These are phyloP conservation scores for Lactarius pseudohatsudake DNA, from an alignment of 768 basidiomycete genomes.

Conservation along the genomic window DNA sequence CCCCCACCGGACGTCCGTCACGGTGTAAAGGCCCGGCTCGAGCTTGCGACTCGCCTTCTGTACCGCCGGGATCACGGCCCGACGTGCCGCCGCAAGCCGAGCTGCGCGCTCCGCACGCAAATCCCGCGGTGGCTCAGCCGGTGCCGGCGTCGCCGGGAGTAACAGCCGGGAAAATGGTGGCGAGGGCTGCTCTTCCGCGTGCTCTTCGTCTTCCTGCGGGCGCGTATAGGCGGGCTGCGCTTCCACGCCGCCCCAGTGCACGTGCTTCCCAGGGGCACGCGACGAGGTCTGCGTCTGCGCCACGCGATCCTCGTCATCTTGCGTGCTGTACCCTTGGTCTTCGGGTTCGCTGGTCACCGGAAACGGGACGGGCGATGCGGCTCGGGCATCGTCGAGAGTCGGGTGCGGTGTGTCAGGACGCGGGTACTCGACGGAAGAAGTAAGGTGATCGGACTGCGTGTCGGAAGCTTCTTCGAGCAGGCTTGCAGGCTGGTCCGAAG, in stretches of 20 bases:
- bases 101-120: constrained; percentile 19
- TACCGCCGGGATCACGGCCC: not conserved
- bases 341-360: constrained; percentile 18
- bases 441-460: constrained; percentile 20
- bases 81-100: constrained; percentile 17
- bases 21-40: constrained; percentile 27
- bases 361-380: constrained; percentile 20
- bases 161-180: constrained; percentile 24
- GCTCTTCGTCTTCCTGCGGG: constrained; percentile 19
- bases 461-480: constrained; percentile 19
- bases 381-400: constrained; percentile 9
- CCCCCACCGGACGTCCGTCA: constrained; percentile 28
- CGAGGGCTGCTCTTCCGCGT: constrained; percentile 15
- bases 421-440: constrained; percentile 20
- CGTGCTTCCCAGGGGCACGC: constrained; percentile 16
- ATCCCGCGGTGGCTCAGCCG: constrained; percentile 9
- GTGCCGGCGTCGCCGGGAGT: constrained; percentile 13
- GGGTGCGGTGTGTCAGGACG: constrained; percentile 22
- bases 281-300: not conserved
- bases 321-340: constrained; percentile 28
- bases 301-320: constrained; percentile 26
- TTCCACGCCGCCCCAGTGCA: constrained; percentile 26
- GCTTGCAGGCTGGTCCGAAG: not conserved
- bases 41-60: constrained; percentile 16
- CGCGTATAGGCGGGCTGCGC: constrained; percentile 16